phyloP scores from a whole-genome alignment of 2,329 filamentous ascomycete species.

The Hymenoscyphus fructigenus region DNA sequence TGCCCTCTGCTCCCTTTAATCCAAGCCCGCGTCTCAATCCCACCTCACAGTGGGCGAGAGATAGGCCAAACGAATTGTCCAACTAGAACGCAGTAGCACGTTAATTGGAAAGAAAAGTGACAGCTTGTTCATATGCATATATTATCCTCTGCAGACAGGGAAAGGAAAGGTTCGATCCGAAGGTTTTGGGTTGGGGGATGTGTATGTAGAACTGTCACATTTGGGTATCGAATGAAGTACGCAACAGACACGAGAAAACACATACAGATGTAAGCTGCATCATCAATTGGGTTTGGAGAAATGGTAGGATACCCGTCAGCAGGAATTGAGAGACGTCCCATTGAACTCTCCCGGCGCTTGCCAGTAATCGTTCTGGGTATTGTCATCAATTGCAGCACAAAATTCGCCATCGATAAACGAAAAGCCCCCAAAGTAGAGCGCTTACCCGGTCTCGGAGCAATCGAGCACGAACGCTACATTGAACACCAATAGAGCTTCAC shows the following conservation, averaged over 20 bases:
- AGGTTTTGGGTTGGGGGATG: background rate
- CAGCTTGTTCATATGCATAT: background rate
- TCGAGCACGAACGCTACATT: constrained; percentile 4
- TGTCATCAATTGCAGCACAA: background rate
- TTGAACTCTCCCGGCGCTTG: background rate
- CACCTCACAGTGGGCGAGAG: background rate
- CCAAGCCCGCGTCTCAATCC: background rate
- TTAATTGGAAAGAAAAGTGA: background rate
- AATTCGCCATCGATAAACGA: background rate
- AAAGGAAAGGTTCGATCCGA: background rate
- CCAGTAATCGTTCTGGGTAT: background rate
- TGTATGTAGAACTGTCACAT: background rate
- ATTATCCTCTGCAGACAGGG: background rate
- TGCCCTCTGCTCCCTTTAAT: background rate
- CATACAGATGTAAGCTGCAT: background rate
- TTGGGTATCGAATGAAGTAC: background rate
- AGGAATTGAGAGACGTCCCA: background rate
- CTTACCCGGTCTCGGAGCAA: background rate
- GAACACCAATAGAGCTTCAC: background rate
- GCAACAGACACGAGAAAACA: background rate
- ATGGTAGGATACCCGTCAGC: too few relatives aligned
- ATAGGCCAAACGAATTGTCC: background rate
- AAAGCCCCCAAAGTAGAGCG: background rate
- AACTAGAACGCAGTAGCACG: background rate
- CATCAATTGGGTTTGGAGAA: background rate